phyloP scores from a whole-genome alignment of 768 basidiomycete species.

The Tylopilus plumbeoviolaceoides region DNA sequence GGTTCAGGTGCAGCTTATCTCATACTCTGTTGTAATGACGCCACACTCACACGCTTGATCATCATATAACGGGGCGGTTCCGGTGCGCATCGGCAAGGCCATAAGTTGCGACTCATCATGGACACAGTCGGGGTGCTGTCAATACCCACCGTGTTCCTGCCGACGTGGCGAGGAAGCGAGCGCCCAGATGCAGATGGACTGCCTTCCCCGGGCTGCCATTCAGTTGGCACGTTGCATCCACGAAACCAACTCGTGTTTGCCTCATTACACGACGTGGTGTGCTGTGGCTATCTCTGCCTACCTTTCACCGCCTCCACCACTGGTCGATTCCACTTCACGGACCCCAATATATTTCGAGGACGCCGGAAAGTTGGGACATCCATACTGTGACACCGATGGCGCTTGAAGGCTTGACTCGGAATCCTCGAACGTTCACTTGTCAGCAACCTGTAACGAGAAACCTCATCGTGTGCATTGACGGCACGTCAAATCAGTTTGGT shows the following conservation, averaged over 20 bases:
- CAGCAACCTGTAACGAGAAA: slow-evolving; percentile 5
- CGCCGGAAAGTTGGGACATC: neutral
- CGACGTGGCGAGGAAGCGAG: neutral
- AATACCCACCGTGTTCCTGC: neutral
- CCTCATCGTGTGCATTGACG: slow-evolving; percentile 37
- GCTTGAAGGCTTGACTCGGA: slow-evolving; percentile 1
- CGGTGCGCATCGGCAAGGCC: too few species aligned
- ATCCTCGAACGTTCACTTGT: slow-evolving; percentile 6
- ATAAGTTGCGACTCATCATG: neutral
- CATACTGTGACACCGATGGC: slow-evolving; percentile 1
- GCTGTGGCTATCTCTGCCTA: neutral
- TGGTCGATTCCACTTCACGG: neutral
- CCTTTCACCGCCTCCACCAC: neutral
- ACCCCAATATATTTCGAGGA: neutral
- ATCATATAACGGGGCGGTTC: too few species aligned
- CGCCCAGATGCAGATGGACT: neutral
- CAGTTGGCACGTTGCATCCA: slow-evolving; percentile 10
- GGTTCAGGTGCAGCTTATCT: neutral
- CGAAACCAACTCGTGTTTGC: slow-evolving; percentile 10
- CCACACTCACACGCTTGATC: too few species aligned
- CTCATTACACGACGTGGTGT: neutral
- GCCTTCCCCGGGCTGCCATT: too few species aligned
- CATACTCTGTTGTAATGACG: neutral
- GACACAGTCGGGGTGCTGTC: neutral
- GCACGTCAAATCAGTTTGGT: slow-evolving; percentile 39